Percentiles rank a stretch among this genome's conserved stretches.
These are phyloP conservation scores for Leccinum subgranulosum DNA, from an alignment of 768 basidiomycete genomes.

Conservation along the genomic window DNA sequence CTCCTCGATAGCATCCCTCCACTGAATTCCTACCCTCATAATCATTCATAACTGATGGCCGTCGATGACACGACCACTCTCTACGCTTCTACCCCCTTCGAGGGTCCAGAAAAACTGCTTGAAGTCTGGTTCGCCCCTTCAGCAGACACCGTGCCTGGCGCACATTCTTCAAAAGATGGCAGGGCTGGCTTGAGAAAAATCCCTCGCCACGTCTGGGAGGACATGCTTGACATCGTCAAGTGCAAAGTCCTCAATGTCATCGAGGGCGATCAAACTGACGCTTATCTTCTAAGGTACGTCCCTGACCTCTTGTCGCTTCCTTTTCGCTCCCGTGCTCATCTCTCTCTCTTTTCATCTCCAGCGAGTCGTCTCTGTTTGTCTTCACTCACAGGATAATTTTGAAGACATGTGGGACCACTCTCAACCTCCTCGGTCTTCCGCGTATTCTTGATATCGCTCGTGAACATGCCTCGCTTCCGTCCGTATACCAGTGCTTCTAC, in stretches of 20 bases:
- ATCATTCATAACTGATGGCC: constrained; percentile 22
- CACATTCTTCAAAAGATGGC: constrained; percentile 35
- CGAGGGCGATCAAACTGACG: constrained; percentile 87
- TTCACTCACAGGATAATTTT: constrained; percentile 94
- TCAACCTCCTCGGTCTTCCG: constrained; percentile 93
- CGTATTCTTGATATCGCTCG: constrained; percentile 93
- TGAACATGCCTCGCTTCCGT: constrained; percentile 56
- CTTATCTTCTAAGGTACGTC: constrained; percentile 90
- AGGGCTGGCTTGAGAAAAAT: constrained; percentile 77
- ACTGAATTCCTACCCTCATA: constrained; percentile 12
- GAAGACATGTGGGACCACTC: constrained; percentile 98
- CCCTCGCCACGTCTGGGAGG: constrained; percentile 80
- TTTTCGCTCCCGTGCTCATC: constrained; percentile 9
- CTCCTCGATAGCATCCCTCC: constrained; percentile 47
- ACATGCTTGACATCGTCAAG: constrained; percentile 94
- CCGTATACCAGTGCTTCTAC: constrained; percentile 92
- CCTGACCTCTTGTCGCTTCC: not conserved
- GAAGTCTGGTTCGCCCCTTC: constrained; percentile 97
- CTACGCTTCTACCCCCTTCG: constrained; percentile 59
- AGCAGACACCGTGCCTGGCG: constrained; percentile 52
- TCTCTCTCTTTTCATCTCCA: constrained; percentile 32
- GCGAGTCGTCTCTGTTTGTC: constrained; percentile 96
- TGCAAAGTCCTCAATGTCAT: constrained; percentile 94
- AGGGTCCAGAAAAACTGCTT: constrained; percentile 92
- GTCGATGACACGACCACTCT: constrained; percentile 18